These are phyloP conservation scores for Chrysopogon serrulatus DNA, from an alignment of 176 grass and related monocot species.

Conservation along the genomic window DNA sequence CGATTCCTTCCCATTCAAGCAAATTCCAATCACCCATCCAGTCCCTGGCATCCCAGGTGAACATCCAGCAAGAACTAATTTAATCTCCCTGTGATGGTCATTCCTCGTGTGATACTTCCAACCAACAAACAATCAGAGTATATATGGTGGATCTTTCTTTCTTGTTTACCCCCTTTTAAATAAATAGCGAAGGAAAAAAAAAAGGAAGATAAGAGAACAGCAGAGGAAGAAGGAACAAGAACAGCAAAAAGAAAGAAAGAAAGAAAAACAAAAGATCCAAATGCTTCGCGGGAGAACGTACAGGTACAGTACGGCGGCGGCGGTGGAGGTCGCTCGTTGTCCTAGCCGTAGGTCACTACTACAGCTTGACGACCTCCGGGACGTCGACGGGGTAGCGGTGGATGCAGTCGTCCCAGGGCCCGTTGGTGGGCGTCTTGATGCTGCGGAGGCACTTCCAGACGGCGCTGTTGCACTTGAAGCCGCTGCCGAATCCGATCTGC, in stretches of 20 bases:
- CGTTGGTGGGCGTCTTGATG: constrained; percentile 54
- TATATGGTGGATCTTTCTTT: background rate
- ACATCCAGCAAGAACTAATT: constrained; percentile 4
- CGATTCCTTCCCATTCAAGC: background rate
- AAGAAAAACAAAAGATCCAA: too few species aligned
- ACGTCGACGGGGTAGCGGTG: constrained; percentile 73
- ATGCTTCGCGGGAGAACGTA: constrained; percentile 28
- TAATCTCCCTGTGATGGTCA: constrained; percentile 22
- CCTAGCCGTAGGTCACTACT: background rate
- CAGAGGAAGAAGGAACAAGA: background rate
- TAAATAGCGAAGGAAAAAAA: background rate
- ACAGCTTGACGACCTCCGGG: constrained; percentile 76
- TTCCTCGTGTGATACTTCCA: constrained; percentile 22
- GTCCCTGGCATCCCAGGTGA: background rate
- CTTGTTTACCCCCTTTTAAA: background rate
- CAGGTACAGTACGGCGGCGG: background rate
- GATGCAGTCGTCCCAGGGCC: constrained; percentile 77
- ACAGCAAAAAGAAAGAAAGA: background rate
- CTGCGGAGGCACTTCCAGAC: constrained; percentile 84
- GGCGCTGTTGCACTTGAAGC: constrained; percentile 97
- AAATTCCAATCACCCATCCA: background rate
- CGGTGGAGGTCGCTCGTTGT: background rate
- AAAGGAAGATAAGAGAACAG: background rate
- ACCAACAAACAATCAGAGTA: constrained; percentile 21
- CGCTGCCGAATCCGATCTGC: constrained; percentile 89